phyloP scores from a whole-genome alignment of 441 rosid genomes.

The Croton setiger region DNA sequence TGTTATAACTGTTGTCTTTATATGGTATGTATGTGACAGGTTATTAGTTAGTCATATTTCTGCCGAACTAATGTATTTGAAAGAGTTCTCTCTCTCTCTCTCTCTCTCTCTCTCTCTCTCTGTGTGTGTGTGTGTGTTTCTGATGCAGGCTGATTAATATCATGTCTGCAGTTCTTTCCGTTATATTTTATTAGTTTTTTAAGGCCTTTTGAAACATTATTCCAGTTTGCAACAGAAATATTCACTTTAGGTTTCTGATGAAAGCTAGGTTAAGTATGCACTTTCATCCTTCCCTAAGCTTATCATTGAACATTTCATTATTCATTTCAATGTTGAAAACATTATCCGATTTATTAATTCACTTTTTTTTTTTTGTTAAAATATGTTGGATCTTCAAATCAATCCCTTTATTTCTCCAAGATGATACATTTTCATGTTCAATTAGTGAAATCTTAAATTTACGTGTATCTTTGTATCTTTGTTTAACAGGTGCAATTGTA shows the following conservation, averaged over 20 bases:
- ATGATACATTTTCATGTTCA: neutral
- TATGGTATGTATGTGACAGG: neutral
- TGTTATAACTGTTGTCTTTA: neutral
- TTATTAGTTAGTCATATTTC: neutral
- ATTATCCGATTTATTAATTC: neutral
- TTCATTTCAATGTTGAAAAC: neutral
- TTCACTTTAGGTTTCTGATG: neutral
- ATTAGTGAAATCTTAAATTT: neutral
- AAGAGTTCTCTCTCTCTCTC: no score
- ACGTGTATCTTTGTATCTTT: neutral
- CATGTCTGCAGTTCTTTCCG: neutral
- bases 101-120: neutral
- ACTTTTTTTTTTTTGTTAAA: neutral
- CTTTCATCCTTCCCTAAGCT: neutral
- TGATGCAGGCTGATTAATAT: neutral
- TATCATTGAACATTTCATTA: neutral
- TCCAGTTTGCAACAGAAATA: neutral
- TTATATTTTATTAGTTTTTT: neutral
- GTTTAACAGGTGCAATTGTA: slow-evolving; percentile 55
- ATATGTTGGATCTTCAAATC: neutral
- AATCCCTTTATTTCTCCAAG: neutral
- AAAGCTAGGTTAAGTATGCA: neutral
- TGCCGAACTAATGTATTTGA: no score
- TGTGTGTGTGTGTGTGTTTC: neutral
- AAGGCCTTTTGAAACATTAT: neutral